Evolutionary conservation across 1,139 yeast genomes (phyloP).

Genomic region (Taphrina communis): DNA sequence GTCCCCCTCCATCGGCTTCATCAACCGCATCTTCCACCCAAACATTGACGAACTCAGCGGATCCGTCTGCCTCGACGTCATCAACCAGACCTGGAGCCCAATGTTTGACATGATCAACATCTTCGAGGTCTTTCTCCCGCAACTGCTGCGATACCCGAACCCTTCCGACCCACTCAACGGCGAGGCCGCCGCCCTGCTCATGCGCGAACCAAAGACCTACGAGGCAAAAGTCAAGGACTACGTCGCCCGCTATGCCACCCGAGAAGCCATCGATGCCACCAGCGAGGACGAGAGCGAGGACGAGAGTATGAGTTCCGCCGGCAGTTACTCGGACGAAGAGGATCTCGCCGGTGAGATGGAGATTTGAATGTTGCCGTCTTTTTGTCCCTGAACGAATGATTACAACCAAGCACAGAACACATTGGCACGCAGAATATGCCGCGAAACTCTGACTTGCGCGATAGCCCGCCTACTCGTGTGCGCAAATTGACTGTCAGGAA

Average conservation of each 20-base stretch:
- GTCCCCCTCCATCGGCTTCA: conserved; percentile 94
- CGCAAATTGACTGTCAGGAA: too few species aligned
- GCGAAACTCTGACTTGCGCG: too few species aligned
- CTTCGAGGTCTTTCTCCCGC: conserved; percentile 92
- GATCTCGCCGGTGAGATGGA: conserved; percentile 56
- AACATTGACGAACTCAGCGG: conserved; percentile 81
- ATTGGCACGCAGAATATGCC: too few species aligned
- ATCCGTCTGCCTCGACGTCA: conserved; percentile 92
- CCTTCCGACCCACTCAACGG: conserved; percentile 93
- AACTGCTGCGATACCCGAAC: conserved; percentile 86
- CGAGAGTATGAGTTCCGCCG: conserved; percentile 58
- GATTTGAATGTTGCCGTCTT: neutral
- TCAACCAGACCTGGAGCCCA: conserved; percentile 98
- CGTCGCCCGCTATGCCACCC: conserved; percentile 74
- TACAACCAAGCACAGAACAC: too few species aligned
- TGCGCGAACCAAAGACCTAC: conserved; percentile 72
- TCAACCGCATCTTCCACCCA: conserved; percentile 90
- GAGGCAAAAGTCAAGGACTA: conserved; percentile 70
- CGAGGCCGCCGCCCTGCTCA: conserved; percentile 83
- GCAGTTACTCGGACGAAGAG: conserved; percentile 58
- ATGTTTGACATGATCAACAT: conserved; percentile 89
- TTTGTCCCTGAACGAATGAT: too few species aligned
- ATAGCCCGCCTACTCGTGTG: too few species aligned
- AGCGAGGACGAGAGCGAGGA: conserved; percentile 49
- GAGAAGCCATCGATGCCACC: conserved; percentile 52